These are phyloP conservation scores for Kwoniella botswanensis DNA, from an alignment of 768 basidiomycete genomes.

Conservation along the genomic window DNA sequence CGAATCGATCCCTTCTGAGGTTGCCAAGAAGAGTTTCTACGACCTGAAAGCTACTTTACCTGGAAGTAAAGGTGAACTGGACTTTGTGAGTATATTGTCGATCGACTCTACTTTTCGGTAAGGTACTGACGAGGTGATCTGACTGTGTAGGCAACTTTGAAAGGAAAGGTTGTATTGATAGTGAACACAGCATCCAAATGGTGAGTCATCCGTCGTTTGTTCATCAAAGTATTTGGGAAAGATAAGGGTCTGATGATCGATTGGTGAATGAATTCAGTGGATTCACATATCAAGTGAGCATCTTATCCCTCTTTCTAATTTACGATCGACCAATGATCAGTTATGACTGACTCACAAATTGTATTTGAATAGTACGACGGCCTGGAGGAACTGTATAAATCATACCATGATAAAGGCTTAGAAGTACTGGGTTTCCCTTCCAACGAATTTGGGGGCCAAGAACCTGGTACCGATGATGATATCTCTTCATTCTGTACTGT, in stretches of 20 bases:
- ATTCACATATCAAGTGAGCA: conserved; percentile 54
- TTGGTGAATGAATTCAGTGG: conserved; percentile 35
- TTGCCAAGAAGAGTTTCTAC: conserved; percentile 49
- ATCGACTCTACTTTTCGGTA: not conserved
- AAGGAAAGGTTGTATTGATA: conserved; percentile 59
- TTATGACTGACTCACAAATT: too few species aligned
- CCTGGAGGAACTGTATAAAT: conserved; percentile 78
- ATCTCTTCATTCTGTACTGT: conserved; percentile 62
- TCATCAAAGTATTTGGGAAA: not conserved
- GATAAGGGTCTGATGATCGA: not conserved
- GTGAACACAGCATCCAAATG: conserved; percentile 60
- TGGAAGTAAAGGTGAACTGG: conserved; percentile 39
- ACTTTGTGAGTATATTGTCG: conserved; percentile 42
- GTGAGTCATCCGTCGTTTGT: conserved; percentile 39
- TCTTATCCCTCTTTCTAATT: too few species aligned
- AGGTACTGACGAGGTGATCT: too few species aligned
- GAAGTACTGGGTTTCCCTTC: conserved; percentile 89
- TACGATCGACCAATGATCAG: not conserved
- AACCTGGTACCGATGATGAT: conserved; percentile 77
- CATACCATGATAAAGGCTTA: conserved; percentile 76
- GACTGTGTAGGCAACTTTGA: conserved; percentile 29
- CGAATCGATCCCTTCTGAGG: conserved; percentile 43
- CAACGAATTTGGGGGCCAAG: conserved; percentile 89
- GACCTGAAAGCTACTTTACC: conserved; percentile 53
- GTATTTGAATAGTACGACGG: conserved; percentile 61